These are phyloP conservation scores for Sambucus nigra DNA, from an alignment of 129 eudicot genomes.

Conservation along the genomic window DNA sequence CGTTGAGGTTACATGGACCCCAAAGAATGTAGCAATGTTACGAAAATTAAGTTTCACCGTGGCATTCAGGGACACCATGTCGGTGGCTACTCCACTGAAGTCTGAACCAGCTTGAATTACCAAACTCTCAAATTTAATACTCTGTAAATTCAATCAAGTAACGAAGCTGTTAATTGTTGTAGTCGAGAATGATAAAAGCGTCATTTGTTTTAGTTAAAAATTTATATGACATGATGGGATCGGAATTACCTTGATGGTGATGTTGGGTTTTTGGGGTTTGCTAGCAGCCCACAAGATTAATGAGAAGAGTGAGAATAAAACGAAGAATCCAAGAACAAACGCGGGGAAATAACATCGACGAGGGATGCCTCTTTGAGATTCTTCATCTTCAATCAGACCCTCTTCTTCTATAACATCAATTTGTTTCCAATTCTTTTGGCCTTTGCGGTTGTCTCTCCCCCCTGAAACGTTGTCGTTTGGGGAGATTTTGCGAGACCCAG, in stretches of 20 bases:
- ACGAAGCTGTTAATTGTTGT: too few relatives aligned
- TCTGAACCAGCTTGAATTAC: conserved; percentile 83
- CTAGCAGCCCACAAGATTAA: conserved; percentile 67
- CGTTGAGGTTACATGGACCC: conserved; percentile 69
- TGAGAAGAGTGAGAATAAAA: conserved; percentile 59
- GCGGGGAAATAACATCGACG: conserved; percentile 53
- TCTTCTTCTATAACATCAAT: conserved; percentile 65
- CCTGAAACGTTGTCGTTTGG: conserved; percentile 40
- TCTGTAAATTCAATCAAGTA: conserved; percentile 39
- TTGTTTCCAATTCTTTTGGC: conserved; percentile 34
- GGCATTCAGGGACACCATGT: conserved; percentile 70
- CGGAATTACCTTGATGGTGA: conserved; percentile 46
- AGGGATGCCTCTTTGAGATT: conserved; percentile 26
- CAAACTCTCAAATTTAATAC: conserved; percentile 65
- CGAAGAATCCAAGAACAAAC: conserved; percentile 41
- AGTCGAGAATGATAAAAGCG: too few relatives aligned
- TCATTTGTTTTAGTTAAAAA: too few relatives aligned
- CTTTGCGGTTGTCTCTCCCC: conserved; percentile 16
- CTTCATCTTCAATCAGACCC: conserved; percentile 50
- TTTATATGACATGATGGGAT: too few relatives aligned
- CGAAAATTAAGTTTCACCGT: conserved; percentile 60
- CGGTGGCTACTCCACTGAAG: conserved; percentile 80
- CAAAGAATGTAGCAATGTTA: conserved; percentile 80
- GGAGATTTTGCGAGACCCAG: conserved; percentile 50
- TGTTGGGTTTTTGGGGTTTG: conserved; percentile 64